Base-by-base conservation (phyloP, 2,329 filamentous ascomycete genomes). In the Sclerotinia subarctica region DNA sequence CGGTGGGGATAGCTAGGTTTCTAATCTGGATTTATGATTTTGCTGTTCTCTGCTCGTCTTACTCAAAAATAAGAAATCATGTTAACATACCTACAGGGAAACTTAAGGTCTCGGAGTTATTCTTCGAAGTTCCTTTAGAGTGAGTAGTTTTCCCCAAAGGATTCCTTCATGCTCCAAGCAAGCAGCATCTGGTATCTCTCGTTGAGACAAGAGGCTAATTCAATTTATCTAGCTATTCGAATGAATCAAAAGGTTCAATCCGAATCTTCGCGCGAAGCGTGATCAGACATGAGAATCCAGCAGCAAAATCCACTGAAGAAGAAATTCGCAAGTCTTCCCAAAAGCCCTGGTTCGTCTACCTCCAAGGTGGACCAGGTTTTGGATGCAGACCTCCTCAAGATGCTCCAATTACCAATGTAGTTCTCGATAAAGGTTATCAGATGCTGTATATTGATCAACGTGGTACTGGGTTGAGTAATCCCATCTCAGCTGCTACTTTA, bases 361-460 rank as follows among this genome's bases (percentile, higher is more conserved):
- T 96, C 19, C 90, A 96, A 80, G 94, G 94, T 71, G 65, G 65
- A 6, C 65, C 65, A 17, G 65, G 65, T 19, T 67, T 62, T 63
- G 88, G 90, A 70, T 94, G 92, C 76, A 82, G 85, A 7, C 82
- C 89, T 62, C 94, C 94, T 1, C 90, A 96, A 76, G 85, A 91
- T 69, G 86, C 88, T 70, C 82, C 88, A 10, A 86, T 93, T 76
- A 90, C 91, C n/a, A 85, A 87, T 44, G 81, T 84, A 42, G 84
- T 93, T 67, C 83, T 97, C 7, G 87, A 89, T 69, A 89, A 89
- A 70, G 94, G 94, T 21, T 97, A 97, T 76, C 91, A 96, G 78
- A 82, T 93, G 57, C 85, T 98, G 2, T 89, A 90, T 71, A 84
- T 98, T n/a, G 94, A 98, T 78, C 94, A 97, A 78, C 88, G 94